A percentile compares a stretch with the other conserved stretches of the same genome.
These are phyloP conservation scores for Carallia pectinifolia DNA, from an alignment of 345 rosid genomes.

Conservation along the genomic window DNA sequence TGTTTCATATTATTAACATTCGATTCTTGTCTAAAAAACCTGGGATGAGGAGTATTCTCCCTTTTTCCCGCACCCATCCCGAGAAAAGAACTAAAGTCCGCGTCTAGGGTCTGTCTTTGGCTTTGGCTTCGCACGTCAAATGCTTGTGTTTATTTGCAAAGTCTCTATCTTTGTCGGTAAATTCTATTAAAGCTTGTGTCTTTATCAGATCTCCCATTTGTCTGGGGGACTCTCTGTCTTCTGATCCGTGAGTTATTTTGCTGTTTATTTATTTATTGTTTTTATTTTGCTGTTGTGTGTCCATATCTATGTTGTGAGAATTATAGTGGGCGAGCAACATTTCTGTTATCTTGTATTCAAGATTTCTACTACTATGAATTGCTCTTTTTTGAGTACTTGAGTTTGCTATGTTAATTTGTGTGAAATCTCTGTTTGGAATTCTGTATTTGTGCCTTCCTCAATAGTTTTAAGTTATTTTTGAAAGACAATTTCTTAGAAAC, in stretches of 20 bases:
- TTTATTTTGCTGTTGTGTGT: neutral
- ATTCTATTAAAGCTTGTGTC: neutral
- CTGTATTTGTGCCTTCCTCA: neutral
- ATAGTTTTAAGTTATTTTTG: neutral
- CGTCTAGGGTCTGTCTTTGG: neutral
- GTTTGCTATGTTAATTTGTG: neutral
- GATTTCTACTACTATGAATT: neutral
- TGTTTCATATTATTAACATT: no score
- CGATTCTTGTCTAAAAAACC: no score
- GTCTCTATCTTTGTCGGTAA: no score
- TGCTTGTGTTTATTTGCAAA: no score
- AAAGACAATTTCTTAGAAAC: no score
- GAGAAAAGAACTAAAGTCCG: neutral
- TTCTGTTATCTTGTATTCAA: neutral
- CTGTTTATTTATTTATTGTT: no score
- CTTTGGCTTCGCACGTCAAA: neutral
- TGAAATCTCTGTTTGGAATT: neutral
- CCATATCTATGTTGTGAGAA: neutral
- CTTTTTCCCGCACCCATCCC: neutral
- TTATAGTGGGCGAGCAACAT: neutral
- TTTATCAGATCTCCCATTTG: constrained; percentile 9
- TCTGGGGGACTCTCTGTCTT: neutral
- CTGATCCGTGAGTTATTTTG: neutral
- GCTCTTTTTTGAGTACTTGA: neutral
- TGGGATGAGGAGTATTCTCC: no score